Evolutionary conservation across 139 green algal genomes (phyloP).

Genomic region (Chlorella sp.): DNA sequence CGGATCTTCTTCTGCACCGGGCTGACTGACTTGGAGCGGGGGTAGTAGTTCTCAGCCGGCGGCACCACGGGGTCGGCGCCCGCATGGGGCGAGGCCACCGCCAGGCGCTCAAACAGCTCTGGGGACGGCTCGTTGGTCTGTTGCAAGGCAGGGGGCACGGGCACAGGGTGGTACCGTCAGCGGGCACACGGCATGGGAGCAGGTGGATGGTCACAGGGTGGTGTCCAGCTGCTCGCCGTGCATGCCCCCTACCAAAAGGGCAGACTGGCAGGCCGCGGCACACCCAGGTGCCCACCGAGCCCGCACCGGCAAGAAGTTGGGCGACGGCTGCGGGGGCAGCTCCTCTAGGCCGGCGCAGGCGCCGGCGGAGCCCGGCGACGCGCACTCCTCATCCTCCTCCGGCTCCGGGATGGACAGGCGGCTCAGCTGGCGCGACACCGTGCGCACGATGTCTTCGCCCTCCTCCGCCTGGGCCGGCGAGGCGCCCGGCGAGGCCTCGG

Average conservation of each 20-base stretch:
- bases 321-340: not conserved
- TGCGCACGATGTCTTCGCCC: not conserved
- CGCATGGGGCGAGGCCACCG: not conserved
- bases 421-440: slow-evolving; percentile 9
- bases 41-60: not conserved
- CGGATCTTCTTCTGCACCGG: slow-evolving; percentile 26
- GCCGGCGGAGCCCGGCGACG: not conserved
- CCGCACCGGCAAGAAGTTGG: slow-evolving; percentile 21
- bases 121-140: slow-evolving; percentile 20
- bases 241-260: too few species aligned
- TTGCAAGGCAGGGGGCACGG: too few species aligned
- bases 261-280: not conserved
- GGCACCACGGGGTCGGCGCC: not conserved
- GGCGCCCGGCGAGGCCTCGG: too few species aligned
- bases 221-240: too few species aligned
- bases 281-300: not conserved
- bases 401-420: slow-evolving; percentile 10
- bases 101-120: slow-evolving; percentile 14
- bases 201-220: not conserved
- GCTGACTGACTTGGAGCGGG: slow-evolving; percentile 12
- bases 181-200: too few species aligned
- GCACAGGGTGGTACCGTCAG: not conserved
- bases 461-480: not conserved
- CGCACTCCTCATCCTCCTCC: not conserved
- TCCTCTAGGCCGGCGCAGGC: not conserved